Base-by-base conservation (phyloP, 2,329 filamentous ascomycete genomes). In the Fusarium longipes region DNA sequence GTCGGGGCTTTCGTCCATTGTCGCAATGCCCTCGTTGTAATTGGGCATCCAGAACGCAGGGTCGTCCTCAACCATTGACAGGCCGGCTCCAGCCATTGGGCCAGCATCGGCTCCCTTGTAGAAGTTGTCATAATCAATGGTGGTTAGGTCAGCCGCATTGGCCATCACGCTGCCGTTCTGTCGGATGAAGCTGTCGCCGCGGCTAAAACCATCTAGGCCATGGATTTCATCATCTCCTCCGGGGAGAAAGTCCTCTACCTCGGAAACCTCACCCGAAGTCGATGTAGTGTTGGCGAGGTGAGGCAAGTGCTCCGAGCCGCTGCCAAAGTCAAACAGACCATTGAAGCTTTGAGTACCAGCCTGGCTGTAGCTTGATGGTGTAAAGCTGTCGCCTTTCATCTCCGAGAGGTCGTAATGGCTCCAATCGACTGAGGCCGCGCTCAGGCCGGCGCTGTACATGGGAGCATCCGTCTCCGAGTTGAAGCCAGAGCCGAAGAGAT, bases 211-310 rank as follows among this genome's bases (percentile, higher is more conserved):
- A 25, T 69, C 83, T 49, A 82, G 81, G 57, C 83, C 72, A 25
- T 81, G 79, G 63, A 84, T 84, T 45, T 83, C 81, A 63, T 84
- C 84, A 32, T 79, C 79, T 65, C 82, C 79, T 65, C 82, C 79
- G 49, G 78, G 79, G 49, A 83, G 77, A 61, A 85, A 83, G 67
- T 90, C 88, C 63, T 90, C 89, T 7, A 87, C 87, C 74, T 90
- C 88, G 11, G 88, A 90, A 10, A 90, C 87, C 62, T 91, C 88
- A 33, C 88, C 88, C 14, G 88, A 91, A 10, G 87, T 89, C 11
- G 87, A 87, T 2, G 85, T 86, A 49, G 82, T 82, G 73, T 86
- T 81, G 63, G 86, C 84, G 71, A 89, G 75, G 47, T 84, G 80
- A 48, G 83, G 82, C 27, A 84, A 81, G 65, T 84, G 84, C 72